Conservation (phyloP, 768 basidiomycete species). For the Tylopilus cervinicoccineus region DNA sequence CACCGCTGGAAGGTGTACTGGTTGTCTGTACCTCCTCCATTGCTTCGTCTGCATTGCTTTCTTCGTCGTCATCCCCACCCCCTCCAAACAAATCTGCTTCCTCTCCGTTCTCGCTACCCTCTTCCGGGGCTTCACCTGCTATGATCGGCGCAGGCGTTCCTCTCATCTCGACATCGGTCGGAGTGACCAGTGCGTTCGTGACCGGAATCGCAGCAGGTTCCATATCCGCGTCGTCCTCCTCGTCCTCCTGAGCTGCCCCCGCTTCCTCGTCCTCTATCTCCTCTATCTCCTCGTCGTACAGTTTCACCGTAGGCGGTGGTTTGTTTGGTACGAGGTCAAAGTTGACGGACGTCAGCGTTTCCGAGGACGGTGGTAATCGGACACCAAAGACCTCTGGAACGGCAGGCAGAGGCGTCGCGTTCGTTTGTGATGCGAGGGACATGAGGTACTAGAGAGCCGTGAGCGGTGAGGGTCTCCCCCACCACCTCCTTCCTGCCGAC, state of each 20-base stretch:
- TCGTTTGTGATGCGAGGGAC: conserved; percentile 80
- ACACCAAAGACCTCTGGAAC: conserved; percentile 90
- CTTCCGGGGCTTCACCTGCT: conserved; percentile 43
- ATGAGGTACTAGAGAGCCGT: conserved; percentile 54
- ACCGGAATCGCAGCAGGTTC: conserved; percentile 54
- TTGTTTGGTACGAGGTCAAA: conserved; percentile 86
- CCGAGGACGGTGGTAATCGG: conserved; percentile 63
- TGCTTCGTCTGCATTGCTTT: conserved; percentile 49
- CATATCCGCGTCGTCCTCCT: conserved; percentile 59
- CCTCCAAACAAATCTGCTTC: conserved; percentile 74
- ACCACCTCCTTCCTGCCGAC: too few relatives aligned
- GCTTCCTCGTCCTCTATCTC: conserved; percentile 50
- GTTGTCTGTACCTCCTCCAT: conserved; percentile 75
- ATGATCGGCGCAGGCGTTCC: conserved; percentile 31
- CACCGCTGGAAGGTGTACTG: conserved; percentile 52
- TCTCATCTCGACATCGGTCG: conserved; percentile 61
- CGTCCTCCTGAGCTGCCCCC: conserved; percentile 48
- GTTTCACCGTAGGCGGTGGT: conserved; percentile 70
- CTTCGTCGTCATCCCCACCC: conserved; percentile 72
- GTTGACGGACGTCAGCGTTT: conserved; percentile 76
- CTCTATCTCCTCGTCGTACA: conserved; percentile 79
- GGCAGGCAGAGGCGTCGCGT: conserved; percentile 71
- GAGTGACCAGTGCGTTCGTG: conserved; percentile 36
- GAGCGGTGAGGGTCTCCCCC: not conserved
- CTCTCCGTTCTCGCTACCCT: conserved; percentile 67